A percentile compares a stretch with the other conserved stretches of the same genome.
These are phyloP conservation scores for Apophysomyces trapeziformis DNA, from an alignment of 371 early-diverging fungal species.

Conservation along the genomic window DNA sequence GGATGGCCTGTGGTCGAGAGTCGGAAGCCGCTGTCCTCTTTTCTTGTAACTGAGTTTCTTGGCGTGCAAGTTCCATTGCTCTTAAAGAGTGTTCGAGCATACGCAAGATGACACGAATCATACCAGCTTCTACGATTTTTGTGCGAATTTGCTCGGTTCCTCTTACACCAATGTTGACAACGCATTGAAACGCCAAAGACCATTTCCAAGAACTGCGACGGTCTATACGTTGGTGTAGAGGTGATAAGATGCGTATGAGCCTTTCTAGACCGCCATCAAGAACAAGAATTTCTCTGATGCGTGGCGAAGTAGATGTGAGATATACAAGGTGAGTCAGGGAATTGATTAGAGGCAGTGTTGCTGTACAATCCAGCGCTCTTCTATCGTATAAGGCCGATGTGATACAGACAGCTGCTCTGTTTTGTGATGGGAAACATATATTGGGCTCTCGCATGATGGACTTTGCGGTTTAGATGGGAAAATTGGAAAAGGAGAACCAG, in stretches of 20 bases:
- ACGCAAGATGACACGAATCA: slow-evolving; percentile 77
- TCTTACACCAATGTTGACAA: slow-evolving; percentile 86
- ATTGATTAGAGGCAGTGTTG: slow-evolving; percentile 82
- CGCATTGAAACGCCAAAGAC: slow-evolving; percentile 84
- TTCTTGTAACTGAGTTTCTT: slow-evolving; percentile 37
- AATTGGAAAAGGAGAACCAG: slow-evolving; percentile 7
- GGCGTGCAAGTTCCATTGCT: slow-evolving; percentile 59
- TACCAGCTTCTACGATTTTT: slow-evolving; percentile 84
- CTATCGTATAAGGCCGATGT: slow-evolving; percentile 86
- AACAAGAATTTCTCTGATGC: slow-evolving; percentile 80
- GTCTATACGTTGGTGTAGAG: slow-evolving; percentile 66
- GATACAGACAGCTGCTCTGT: slow-evolving; percentile 81
- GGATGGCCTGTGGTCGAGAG: not conserved
- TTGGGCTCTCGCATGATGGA: slow-evolving; percentile 80
- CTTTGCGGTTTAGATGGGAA: not conserved
- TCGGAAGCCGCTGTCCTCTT: not conserved
- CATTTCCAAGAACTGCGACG: slow-evolving; percentile 77
- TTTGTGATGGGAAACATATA: slow-evolving; percentile 74
- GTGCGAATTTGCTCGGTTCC: slow-evolving; percentile 82
- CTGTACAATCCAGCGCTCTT: slow-evolving; percentile 88
- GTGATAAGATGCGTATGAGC: slow-evolving; percentile 74
- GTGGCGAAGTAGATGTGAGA: slow-evolving; percentile 80
- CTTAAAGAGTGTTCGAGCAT: slow-evolving; percentile 75
- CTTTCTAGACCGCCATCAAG: slow-evolving; percentile 90
- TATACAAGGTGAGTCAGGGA: slow-evolving; percentile 87